Conservation (phyloP, 495 filamentous ascomycete genomes). For the Talaromyces trachyspermus region DNA sequence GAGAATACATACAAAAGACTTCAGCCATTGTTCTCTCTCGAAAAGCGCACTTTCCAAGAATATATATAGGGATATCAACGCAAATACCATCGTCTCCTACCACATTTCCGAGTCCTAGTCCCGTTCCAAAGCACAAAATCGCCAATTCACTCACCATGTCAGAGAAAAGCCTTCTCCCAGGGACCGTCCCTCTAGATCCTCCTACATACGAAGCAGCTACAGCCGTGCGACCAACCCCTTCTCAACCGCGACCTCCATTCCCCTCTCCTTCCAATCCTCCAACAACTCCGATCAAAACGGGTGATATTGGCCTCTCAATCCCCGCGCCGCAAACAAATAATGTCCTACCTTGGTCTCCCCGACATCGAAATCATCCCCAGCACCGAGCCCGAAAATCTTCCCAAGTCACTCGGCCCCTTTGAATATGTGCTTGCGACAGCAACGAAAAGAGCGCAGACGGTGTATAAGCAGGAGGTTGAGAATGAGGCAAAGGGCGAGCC, state of each 20-base stretch:
- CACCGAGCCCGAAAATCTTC: conserved; percentile 69
- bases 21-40: too few relatives aligned
- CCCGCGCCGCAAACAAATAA: conserved; percentile 73
- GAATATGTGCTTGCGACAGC: conserved; percentile 90
- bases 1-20: too few relatives aligned
- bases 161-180: conserved; percentile 2
- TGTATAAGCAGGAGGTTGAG: conserved; percentile 64
- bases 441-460: conserved; percentile 65
- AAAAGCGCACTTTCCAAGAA: too few relatives aligned
- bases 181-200: neutral
- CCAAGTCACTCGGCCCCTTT: conserved; percentile 72
- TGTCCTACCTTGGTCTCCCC: conserved; percentile 62
- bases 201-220: conserved; percentile 8
- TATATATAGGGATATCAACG: too few relatives aligned
- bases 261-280: conserved; percentile 74
- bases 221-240: conserved; percentile 7
- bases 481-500: conserved; percentile 59
- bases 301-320: conserved; percentile 85
- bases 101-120: neutral
- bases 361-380: conserved; percentile 81
- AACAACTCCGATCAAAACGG: conserved; percentile 60
- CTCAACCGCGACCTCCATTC: conserved; percentile 46
- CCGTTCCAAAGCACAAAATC: neutral
- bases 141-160: neutral
- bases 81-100: too few relatives aligned